Evolutionary conservation across 2,329 filamentous ascomycete species (phyloP).

Genomic region (Didymella lethalis): DNA sequence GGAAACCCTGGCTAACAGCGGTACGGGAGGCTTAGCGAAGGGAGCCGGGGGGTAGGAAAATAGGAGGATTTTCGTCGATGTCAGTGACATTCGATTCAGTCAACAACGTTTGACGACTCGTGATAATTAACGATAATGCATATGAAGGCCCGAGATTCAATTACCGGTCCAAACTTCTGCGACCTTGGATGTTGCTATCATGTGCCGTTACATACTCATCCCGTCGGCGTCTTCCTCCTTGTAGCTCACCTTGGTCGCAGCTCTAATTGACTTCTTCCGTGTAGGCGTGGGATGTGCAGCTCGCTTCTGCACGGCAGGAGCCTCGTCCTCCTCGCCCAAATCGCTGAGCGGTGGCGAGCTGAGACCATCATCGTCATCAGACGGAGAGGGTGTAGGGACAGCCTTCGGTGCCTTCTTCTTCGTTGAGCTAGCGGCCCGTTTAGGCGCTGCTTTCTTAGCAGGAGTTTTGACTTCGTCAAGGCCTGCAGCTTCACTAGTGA

Average conservation of each 20-base stretch:
- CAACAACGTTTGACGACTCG: conserved; percentile 6
- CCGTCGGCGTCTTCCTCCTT: conserved; percentile 47
- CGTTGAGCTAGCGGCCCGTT: conserved; percentile 38
- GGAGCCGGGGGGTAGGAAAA: conserved; percentile 18
- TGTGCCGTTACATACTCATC: conserved; percentile 29
- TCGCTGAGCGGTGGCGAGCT: conserved; percentile 52
- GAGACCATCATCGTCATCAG: conserved; percentile 46
- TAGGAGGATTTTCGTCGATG: conserved; percentile 17
- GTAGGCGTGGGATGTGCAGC: conserved; percentile 33
- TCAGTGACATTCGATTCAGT: conserved; percentile 15
- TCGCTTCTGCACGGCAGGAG: conserved; percentile 36
- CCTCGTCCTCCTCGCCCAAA: conserved; percentile 44
- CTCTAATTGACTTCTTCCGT: conserved; percentile 41
- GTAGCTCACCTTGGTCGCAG: conserved; percentile 43
- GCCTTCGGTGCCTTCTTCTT: conserved; percentile 51
- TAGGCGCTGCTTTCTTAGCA: conserved; percentile 49
- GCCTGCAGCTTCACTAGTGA: conserved; percentile 38
- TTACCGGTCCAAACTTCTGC: conserved; percentile 8
- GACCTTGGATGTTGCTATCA: conserved; percentile 5
- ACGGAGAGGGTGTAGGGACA: conserved; percentile 55
- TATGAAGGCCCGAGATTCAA: conserved; percentile 13
- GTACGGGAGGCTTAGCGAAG: conserved; percentile 20
- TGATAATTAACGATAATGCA: conserved; percentile 6
- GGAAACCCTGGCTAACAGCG: conserved; percentile 21
- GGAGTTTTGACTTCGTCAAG: conserved; percentile 48